phyloP scores from a whole-genome alignment of 176 grass and related monocot species.

The Aegilops sharonensis region DNA sequence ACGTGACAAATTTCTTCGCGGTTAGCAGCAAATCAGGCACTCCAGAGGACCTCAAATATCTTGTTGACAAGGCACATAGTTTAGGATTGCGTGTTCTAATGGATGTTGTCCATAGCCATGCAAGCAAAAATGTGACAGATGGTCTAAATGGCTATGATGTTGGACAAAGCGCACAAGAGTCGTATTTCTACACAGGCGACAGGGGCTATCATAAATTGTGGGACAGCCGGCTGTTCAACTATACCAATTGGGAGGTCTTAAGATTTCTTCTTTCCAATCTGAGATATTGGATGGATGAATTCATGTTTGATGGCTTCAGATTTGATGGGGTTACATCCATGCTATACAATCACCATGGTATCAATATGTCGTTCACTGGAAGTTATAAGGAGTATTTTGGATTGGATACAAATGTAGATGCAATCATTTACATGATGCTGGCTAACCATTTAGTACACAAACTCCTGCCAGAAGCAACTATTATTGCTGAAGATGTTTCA shows the following conservation, averaged over 20 bases:
- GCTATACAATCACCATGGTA: conserved; percentile 94
- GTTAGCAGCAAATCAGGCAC: conserved; percentile 83
- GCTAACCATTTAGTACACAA: conserved; percentile 77
- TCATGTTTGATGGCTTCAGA: conserved; percentile 85
- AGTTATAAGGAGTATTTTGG: conserved; percentile 83
- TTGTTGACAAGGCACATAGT: conserved; percentile 89
- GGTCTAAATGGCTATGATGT: conserved; percentile 95
- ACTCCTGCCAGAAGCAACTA: conserved; percentile 64
- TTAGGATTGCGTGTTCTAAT: conserved; percentile 79
- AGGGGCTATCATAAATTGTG: conserved; percentile 80
- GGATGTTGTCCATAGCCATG: conserved; percentile 89
- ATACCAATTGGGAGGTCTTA: conserved; percentile 90
- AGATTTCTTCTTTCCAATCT: conserved; percentile 91
- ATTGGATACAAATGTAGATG: conserved; percentile 75
- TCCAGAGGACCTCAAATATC: conserved; percentile 89
- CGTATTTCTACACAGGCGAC: conserved; percentile 80
- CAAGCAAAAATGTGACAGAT: conserved; percentile 76
- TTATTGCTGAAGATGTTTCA: conserved; percentile 94
- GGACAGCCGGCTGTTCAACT: conserved; percentile 85
- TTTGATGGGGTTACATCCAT: conserved; percentile 93
- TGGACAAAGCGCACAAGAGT: conserved; percentile 65
- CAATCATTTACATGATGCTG: conserved; percentile 81
- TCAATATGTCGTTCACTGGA: conserved; percentile 66
- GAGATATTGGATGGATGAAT: conserved; percentile 93
- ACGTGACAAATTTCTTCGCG: conserved; percentile 94